phyloP scores from a whole-genome alignment of 2,329 filamentous ascomycete species.

The Aspergillus tanneri region DNA sequence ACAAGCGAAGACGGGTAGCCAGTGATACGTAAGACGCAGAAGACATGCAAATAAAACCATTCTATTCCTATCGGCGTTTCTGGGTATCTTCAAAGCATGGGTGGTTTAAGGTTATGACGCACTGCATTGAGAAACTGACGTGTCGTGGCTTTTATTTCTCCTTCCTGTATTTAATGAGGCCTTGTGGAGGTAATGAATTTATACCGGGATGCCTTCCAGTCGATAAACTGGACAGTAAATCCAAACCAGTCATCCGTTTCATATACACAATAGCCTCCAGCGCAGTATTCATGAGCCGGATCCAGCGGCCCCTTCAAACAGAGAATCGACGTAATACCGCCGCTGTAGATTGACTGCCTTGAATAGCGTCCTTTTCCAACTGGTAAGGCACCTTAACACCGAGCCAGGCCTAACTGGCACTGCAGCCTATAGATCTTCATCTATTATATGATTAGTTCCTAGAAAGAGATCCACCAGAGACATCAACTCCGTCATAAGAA shows the following conservation, averaged over 20 bases:
- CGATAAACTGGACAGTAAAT: conserved; percentile 1
- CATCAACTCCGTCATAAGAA: background rate
- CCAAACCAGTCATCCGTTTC: conserved; percentile 2
- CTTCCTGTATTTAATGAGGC: conserved; percentile 12
- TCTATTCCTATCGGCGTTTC: conserved; percentile 22
- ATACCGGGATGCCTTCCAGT: conserved; percentile 1
- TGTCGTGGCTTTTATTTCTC: conserved; percentile 3
- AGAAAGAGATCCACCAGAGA: background rate
- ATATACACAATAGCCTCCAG: conserved; percentile 1
- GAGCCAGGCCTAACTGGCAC: background rate
- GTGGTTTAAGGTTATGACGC: conserved; percentile 18
- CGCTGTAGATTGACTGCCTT: background rate
- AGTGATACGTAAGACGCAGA: conserved; percentile 22
- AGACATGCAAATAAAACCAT: conserved; percentile 7
- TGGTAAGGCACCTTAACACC: conserved; percentile 1
- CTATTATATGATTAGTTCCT: background rate
- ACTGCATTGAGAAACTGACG: conserved; percentile 20
- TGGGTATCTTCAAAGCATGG: conserved; percentile 18
- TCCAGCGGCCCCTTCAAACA: background rate
- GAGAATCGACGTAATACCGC: background rate
- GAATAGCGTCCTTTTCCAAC: background rate
- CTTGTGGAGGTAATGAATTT: conserved; percentile 3
- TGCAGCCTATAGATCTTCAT: too few species aligned
- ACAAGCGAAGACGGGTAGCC: conserved; percentile 43
- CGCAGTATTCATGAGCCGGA: background rate